Base-by-base conservation (phyloP, 2,329 filamentous ascomycete species). In the Calcarisporium arbuscula region DNA sequence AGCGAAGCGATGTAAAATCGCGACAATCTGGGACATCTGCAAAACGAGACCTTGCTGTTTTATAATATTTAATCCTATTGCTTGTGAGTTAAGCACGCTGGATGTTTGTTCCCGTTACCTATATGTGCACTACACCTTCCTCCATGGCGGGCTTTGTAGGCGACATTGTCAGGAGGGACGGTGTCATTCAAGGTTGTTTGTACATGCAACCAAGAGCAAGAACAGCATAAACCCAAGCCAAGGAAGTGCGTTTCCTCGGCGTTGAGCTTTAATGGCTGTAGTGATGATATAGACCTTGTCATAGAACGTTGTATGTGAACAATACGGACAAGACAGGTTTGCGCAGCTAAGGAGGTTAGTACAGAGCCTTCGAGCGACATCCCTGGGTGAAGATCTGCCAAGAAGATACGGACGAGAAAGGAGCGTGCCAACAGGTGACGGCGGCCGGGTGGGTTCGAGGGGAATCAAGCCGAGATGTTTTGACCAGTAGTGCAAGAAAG, bases 291-390 rank as follows among this genome's bases (percentile, higher is more conserved):
- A 80, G 42, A 95, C 72, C 49, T 77, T 79, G 39, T 75, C 72
- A 60, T 83, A 87, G 54, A 95, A 95, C 0, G 77, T 77, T 0
- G 89, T 32, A 84, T 68, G 51, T 95, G 88, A 5, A 94, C 74
- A 36, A 90, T 80, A 23, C 85, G 77, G 16, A 77, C 58, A 2
- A 80, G 58, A 39, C 71, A 74, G 3, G 73, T 78, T n/a, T 8
- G 72, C 74, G 39, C 69, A 74, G 45, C 68, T 69, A 11, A 80
- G 54, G 0, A 73, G 67, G 44, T 73, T 73, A 40, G 72, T 67
- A 48, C 72, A 76, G 14, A 79, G 56, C 28, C 60, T 62, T 28
- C 60, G 64, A 3, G 75, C 74, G 19, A 67, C 60, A 18, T 77
- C 70, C 43, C 72, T 72, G 0, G 79, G 65, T 1, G 90, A 12